Evolutionary conservation across 2,329 filamentous ascomycete genomes (phyloP).

Genomic region (Diaporthe capsici): DNA sequence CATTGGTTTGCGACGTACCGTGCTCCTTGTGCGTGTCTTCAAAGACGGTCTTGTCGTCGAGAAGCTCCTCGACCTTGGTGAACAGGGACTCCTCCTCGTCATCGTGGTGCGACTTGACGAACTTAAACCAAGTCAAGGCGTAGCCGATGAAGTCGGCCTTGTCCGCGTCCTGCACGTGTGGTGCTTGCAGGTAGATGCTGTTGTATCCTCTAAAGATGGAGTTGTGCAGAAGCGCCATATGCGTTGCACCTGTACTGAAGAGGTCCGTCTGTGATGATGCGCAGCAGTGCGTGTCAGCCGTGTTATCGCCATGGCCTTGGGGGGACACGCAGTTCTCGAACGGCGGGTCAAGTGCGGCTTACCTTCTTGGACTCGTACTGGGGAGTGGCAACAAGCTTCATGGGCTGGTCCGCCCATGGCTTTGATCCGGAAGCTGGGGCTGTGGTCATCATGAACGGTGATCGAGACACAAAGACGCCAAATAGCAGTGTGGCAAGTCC

Average conservation of each 20-base stretch:
- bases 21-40: slow-evolving; percentile 68
- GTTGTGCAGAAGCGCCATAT: slow-evolving; percentile 75
- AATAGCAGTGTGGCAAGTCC: slow-evolving; percentile 52
- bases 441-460: slow-evolving; percentile 57
- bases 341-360: not conserved
- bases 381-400: slow-evolving; percentile 68
- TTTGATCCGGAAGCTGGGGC: slow-evolving; percentile 47
- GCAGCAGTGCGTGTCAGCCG: not conserved
- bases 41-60: slow-evolving; percentile 66
- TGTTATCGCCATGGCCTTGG: not conserved
- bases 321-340: not conserved
- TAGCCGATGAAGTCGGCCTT: slow-evolving; percentile 71
- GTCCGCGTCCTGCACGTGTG: slow-evolving; percentile 64
- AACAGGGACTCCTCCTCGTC: slow-evolving; percentile 72
- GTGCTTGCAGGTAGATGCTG: slow-evolving; percentile 72
- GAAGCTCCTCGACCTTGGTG: slow-evolving; percentile 65
- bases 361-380: slow-evolving; percentile 67
- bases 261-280: slow-evolving; percentile 63
- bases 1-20: slow-evolving; percentile 52
- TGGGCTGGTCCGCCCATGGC: slow-evolving; percentile 69
- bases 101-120: slow-evolving; percentile 72
- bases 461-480: slow-evolving; percentile 53
- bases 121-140: slow-evolving; percentile 69
- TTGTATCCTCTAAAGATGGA: slow-evolving; percentile 75
- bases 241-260: slow-evolving; percentile 71